A percentile compares a stretch with the other conserved stretches of the same genome.
Evolutionary conservation across 2,329 filamentous ascomycete genomes (phyloP).

Genomic region (Corynespora cassiicola): DNA sequence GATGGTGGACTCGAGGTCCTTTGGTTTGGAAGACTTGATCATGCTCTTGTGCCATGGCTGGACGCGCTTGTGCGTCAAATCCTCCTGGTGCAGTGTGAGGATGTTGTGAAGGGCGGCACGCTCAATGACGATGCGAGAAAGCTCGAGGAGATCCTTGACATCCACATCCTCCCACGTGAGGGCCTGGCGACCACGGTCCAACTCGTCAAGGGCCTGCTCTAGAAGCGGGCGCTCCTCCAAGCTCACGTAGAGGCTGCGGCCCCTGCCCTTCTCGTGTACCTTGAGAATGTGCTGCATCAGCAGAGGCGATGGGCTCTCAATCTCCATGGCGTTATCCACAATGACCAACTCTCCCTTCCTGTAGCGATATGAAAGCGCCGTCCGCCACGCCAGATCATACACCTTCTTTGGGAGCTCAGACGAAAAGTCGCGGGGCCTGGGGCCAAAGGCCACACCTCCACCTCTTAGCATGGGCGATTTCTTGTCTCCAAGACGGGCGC

Average conservation of each 20-base stretch:
- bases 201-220: conserved; percentile 69
- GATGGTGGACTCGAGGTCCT: conserved; percentile 28
- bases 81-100: conserved; percentile 53
- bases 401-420: conserved; percentile 85
- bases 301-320: conserved; percentile 68
- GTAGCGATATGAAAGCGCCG: conserved; percentile 90
- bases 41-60: conserved; percentile 28
- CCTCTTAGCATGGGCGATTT: conserved; percentile 84
- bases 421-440: conserved; percentile 87
- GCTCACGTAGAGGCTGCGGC: conserved; percentile 39
- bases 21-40: conserved; percentile 21
- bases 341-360: conserved; percentile 85
- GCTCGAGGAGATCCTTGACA: conserved; percentile 91
- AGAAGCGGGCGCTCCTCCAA: conserved; percentile 56
- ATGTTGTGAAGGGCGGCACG: conserved; percentile 77
- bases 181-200: conserved; percentile 72
- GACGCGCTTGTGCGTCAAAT: conserved; percentile 30
- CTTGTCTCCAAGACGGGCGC: conserved; percentile 78
- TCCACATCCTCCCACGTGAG: conserved; percentile 81
- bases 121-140: conserved; percentile 86
- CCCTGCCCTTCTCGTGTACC: conserved; percentile 63
- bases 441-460: conserved; percentile 89
- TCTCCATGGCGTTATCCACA: conserved; percentile 77
- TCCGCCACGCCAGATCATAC: conserved; percentile 95
- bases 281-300: conserved; percentile 73